phyloP scores from a whole-genome alignment of 257 asterid genomes.

The Anisodus tanguticus region DNA sequence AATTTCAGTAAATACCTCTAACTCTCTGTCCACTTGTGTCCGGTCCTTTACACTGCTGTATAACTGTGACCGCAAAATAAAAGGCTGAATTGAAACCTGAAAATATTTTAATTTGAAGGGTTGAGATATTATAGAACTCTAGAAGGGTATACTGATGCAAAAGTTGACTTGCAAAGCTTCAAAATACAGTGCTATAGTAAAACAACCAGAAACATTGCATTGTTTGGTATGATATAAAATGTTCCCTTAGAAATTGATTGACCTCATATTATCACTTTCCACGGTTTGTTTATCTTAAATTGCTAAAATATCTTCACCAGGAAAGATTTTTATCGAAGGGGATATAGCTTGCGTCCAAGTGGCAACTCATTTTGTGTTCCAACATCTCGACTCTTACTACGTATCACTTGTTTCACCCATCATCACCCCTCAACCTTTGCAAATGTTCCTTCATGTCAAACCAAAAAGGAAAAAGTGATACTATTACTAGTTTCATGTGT shows the following conservation, averaged over 20 bases:
- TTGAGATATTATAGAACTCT: not conserved
- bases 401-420: not conserved
- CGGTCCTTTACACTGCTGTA: slow-evolving; percentile 93
- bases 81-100: slow-evolving; percentile 85
- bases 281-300: not conserved
- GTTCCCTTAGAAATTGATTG: not conserved
- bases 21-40: slow-evolving; percentile 95
- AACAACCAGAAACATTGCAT: slow-evolving; percentile 12
- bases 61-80: slow-evolving; percentile 79
- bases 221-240: not conserved
- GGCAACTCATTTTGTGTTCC: not conserved
- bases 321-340: not conserved
- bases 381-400: not conserved
- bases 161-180: not conserved
- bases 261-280: not conserved
- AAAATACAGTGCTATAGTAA: slow-evolving; percentile 14
- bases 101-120: slow-evolving; percentile 25
- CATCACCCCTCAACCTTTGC: not conserved
- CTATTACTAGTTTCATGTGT: not conserved
- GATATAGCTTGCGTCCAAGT: not conserved
- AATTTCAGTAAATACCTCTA: slow-evolving; percentile 63
- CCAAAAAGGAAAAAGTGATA: not conserved
- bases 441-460: not conserved
- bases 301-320: not conserved
- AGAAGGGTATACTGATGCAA: not conserved